These are phyloP conservation scores for Pseudocercospora eumusae DNA, from an alignment of 2,329 filamentous ascomycete genomes.

Conservation along the genomic window DNA sequence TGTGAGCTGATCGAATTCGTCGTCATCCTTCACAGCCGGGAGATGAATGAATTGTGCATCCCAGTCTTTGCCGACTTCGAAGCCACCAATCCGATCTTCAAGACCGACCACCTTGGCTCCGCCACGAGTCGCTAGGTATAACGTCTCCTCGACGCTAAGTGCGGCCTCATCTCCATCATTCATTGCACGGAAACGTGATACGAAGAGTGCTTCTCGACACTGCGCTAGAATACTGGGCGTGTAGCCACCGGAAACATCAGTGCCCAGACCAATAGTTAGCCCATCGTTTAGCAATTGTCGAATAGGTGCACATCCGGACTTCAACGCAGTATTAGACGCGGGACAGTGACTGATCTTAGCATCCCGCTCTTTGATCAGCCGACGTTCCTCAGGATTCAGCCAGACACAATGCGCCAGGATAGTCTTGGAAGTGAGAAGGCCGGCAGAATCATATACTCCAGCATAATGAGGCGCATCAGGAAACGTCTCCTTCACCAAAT, in stretches of 20 bases:
- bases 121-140: slow-evolving; percentile 85
- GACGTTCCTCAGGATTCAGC: slow-evolving; percentile 66
- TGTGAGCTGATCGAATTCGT: slow-evolving; percentile 40
- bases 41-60: slow-evolving; percentile 83
- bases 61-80: slow-evolving; percentile 84
- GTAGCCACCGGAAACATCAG: slow-evolving; percentile 88
- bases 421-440: slow-evolving; percentile 69
- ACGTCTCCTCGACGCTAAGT: slow-evolving; percentile 78
- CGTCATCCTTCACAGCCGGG: slow-evolving; percentile 43
- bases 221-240: slow-evolving; percentile 78
- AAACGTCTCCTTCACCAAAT: slow-evolving; percentile 70
- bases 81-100: slow-evolving; percentile 70
- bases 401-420: slow-evolving; percentile 87
- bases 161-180: slow-evolving; percentile 48
- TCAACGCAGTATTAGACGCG: slow-evolving; percentile 78
- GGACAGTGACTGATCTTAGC: slow-evolving; percentile 83
- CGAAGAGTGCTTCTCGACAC: slow-evolving; percentile 77
- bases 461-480: slow-evolving; percentile 67
- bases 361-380: slow-evolving; percentile 61
- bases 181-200: slow-evolving; percentile 71
- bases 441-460: slow-evolving; percentile 72
- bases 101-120: slow-evolving; percentile 81
- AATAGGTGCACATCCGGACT: slow-evolving; percentile 75
- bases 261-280: slow-evolving; percentile 80
- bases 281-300: slow-evolving; percentile 72